Percentiles rank a stretch among this genome's conserved stretches.
phyloP scores from a whole-genome alignment of 2,329 filamentous ascomycete species.

The Claviceps purpurea region DNA sequence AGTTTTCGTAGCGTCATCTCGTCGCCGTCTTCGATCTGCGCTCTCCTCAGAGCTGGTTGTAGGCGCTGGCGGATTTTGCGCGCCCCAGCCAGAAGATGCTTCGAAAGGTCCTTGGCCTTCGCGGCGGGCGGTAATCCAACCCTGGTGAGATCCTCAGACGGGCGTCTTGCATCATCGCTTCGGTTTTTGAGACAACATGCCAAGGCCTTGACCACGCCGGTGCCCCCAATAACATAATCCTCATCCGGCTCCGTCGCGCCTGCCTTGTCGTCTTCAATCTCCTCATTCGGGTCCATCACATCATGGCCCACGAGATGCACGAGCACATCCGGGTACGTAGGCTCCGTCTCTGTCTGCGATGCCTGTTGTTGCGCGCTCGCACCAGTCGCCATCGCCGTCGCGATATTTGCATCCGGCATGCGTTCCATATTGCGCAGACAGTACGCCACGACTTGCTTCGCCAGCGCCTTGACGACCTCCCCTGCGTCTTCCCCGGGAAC shows the following conservation, averaged over 20 bases:
- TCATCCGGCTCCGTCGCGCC: conserved; percentile 59
- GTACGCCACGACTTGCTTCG: conserved; percentile 90
- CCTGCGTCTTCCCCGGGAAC: conserved; percentile 69
- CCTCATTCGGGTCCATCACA: conserved; percentile 20
- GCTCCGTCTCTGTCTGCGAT: conserved; percentile 6
- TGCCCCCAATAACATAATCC: conserved; percentile 92
- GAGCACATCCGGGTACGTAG: conserved; percentile 61
- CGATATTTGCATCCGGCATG: conserved; percentile 52
- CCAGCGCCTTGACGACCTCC: conserved; percentile 81
- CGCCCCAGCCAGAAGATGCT: conserved; percentile 74
- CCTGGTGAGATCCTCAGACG: conserved; percentile 37
- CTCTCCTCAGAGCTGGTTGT: conserved; percentile 70
- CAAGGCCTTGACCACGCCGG: conserved; percentile 86
- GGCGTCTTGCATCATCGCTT: conserved; percentile 42
- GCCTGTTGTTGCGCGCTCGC: neutral
- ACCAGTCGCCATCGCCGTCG: conserved; percentile 17
- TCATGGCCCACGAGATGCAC: conserved; percentile 74
- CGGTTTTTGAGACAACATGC: conserved; percentile 81
- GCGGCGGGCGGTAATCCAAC: conserved; percentile 28
- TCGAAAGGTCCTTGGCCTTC: conserved; percentile 85
- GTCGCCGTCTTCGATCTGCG: conserved; percentile 52
- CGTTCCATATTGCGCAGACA: conserved; percentile 83
- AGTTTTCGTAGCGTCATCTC: conserved; percentile 72
- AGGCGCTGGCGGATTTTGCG: conserved; percentile 76
- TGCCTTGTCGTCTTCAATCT: conserved; percentile 19